Conservation (phyloP, 331 rosid species). For the Ulmus americana region DNA sequence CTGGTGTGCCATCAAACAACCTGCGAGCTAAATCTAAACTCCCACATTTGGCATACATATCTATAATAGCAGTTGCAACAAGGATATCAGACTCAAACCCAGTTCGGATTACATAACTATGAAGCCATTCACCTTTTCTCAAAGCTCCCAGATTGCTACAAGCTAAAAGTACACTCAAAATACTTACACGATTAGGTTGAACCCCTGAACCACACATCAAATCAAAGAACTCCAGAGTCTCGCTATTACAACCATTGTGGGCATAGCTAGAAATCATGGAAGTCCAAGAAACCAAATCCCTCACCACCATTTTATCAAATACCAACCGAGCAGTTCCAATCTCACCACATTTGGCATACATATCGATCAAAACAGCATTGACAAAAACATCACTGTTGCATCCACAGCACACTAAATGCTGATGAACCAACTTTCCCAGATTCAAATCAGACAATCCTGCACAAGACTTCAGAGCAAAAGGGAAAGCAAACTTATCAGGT, state of each 20-base stretch:
- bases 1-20: constrained; percentile 10
- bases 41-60: constrained; percentile 21
- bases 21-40: constrained; percentile 20
- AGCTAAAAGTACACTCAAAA: constrained; percentile 23
- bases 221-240: constrained; percentile 17
- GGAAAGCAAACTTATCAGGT: constrained; percentile 21
- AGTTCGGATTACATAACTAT: constrained; percentile 13
- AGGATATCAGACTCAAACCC: constrained; percentile 19
- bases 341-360: constrained; percentile 28
- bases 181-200: constrained; percentile 18
- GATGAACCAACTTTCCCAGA: constrained; percentile 20
- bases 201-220: constrained; percentile 19
- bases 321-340: constrained; percentile 14
- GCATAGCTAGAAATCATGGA: constrained; percentile 28
- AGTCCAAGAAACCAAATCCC: constrained; percentile 27
- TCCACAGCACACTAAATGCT: constrained; percentile 20
- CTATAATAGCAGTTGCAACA: constrained; percentile 20
- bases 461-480: constrained; percentile 23
- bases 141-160: constrained; percentile 12
- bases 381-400: constrained; percentile 24
- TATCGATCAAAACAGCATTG: constrained; percentile 18
- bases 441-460: constrained; percentile 20
- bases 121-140: constrained; percentile 17
- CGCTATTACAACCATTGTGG: constrained; percentile 23
- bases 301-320: constrained; percentile 21